phyloP scores from a whole-genome alignment of 257 asterid genomes.

The Ilex asprella region DNA sequence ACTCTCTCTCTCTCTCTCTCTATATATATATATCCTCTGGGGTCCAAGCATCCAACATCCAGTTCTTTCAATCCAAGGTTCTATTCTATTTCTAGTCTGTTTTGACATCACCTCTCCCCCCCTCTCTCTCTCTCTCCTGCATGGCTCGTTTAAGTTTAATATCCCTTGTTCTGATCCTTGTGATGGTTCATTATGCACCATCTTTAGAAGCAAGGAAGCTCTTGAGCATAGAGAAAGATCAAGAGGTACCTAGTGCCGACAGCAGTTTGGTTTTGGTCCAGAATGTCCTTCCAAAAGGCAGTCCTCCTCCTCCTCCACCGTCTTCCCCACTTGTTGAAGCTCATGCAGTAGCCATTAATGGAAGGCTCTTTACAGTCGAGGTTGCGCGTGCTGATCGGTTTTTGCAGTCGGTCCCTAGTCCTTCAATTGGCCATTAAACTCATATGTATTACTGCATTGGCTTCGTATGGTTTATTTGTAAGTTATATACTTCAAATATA shows the following conservation, averaged over 20 bases:
- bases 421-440: background rate
- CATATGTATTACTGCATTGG: too few relatives aligned
- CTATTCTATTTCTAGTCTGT: too few relatives aligned
- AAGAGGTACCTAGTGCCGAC: background rate
- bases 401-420: background rate
- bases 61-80: too few relatives aligned
- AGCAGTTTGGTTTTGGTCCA: background rate
- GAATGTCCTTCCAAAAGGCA: background rate
- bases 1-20: background rate
- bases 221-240: background rate
- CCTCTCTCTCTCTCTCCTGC: background rate
- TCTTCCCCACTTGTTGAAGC: background rate
- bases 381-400: background rate
- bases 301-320: background rate
- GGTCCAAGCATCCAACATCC: too few relatives aligned
- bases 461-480: too few relatives aligned
- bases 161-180: background rate
- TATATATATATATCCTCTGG: too few relatives aligned
- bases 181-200: background rate
- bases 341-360: background rate
- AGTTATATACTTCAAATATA: too few relatives aligned
- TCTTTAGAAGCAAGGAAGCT: background rate
- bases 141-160: background rate
- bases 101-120: too few relatives aligned
- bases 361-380: background rate